Evolutionary conservation across 2,329 filamentous ascomycete species (phyloP).

Genomic region (Fusarium subglutinans): DNA sequence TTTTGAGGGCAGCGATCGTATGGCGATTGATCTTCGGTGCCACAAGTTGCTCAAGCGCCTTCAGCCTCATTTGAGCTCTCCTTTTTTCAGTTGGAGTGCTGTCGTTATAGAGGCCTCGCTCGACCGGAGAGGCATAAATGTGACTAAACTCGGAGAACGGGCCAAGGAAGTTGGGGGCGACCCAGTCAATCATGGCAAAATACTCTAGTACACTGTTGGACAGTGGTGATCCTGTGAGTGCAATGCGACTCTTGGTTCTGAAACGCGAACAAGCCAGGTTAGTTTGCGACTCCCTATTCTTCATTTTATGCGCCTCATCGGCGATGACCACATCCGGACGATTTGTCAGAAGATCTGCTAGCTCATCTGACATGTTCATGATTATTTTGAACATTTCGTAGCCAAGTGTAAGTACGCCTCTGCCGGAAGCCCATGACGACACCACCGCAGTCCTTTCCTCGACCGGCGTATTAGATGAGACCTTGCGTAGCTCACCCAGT

Average conservation of each 20-base stretch:
- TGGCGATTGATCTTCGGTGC: slow-evolving; percentile 81
- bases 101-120: slow-evolving; percentile 73
- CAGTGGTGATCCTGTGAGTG: slow-evolving; percentile 86
- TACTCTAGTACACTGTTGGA: slow-evolving; percentile 88
- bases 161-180: slow-evolving; percentile 81
- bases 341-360: slow-evolving; percentile 61
- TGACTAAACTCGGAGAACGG: slow-evolving; percentile 71
- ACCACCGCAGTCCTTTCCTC: slow-evolving; percentile 58
- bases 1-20: slow-evolving; percentile 71
- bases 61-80: slow-evolving; percentile 71
- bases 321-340: slow-evolving; percentile 78
- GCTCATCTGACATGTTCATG: slow-evolving; percentile 44
- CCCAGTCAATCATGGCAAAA: slow-evolving; percentile 87
- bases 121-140: slow-evolving; percentile 78
- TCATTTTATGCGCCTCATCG: slow-evolving; percentile 86
- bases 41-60: slow-evolving; percentile 75
- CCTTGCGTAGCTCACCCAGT: slow-evolving; percentile 65
- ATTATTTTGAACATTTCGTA: slow-evolving; percentile 72
- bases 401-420: slow-evolving; percentile 80
- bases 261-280: slow-evolving; percentile 67
- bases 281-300: slow-evolving; percentile 67
- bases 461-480: slow-evolving; percentile 56
- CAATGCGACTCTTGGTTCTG: slow-evolving; percentile 76
- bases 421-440: slow-evolving; percentile 67
- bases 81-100: slow-evolving; percentile 66